Evolutionary conservation across 257 asterid species (phyloP), one percentile per base, ranked within the genome.

Genomic region (Rehmannia glutinosa): DNA sequence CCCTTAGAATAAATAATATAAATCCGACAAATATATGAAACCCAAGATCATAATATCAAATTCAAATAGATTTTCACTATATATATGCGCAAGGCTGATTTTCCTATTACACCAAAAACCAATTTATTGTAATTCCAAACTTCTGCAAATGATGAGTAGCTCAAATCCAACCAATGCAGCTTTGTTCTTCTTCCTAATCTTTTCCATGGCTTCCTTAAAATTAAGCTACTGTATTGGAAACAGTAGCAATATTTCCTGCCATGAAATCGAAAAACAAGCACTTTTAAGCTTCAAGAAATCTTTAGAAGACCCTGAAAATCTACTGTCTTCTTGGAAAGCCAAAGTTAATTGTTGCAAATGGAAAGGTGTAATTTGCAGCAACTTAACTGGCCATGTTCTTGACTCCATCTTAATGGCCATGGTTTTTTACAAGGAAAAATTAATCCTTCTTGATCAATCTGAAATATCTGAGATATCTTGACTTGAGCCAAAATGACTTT

Each of bases 391-490:
- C 11, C 59, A 68, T 38, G 79, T 68, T n/a, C 28, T 5, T 1
- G 54, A 6, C 71, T 74, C 53, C 54, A 3, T 39, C 62, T 74
- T 19, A 59, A 2, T 13, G 16, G 43, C n/a, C n/a, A n/a, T n/a
- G n/a, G n/a, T n/a, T n/a, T n/a, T 35, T 36, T 68, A n/a, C 0
- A 5, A 1, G 75, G 73, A 15, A 55, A 39, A 32, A 2, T 64
- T 3, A 60, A 17, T 28, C 56, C 53, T 38, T 74, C 73, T 10
- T 78, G 72, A 33, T 54, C 10, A 54, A 66, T 30, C 60, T 80
- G 67, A 80, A 56, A 8, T 50, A 76, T n/a, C 55, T 80, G 15
- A 39, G 13, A 19, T 55, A 64, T 45, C 74, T 78, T 5, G 77
- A 78, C 43, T 8, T 74, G 16, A 72, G 73, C 56, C 4, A 0